Percentiles rank a stretch among this genome's conserved stretches.
phyloP scores from a whole-genome alignment of 2,329 filamentous ascomycete species.

The Lasiodiplodia hormozganensis region DNA sequence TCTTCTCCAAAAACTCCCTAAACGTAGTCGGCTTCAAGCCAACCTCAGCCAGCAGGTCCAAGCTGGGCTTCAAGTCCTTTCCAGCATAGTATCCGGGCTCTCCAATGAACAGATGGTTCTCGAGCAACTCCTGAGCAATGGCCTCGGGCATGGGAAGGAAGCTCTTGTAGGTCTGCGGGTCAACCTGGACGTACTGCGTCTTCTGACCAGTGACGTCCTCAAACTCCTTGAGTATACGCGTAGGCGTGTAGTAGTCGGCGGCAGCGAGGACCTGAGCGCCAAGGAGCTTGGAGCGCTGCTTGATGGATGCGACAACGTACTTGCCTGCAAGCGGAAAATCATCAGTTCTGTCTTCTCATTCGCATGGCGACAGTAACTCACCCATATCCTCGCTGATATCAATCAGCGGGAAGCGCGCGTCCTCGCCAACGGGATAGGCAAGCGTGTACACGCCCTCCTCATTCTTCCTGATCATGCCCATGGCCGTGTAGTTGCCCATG shows the following conservation, averaged over 20 bases:
- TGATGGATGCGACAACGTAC: slow-evolving; percentile 39
- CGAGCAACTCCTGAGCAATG: slow-evolving; percentile 57
- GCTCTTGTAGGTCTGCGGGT: slow-evolving; percentile 52
- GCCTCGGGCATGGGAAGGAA: slow-evolving; percentile 44
- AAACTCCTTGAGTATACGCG: slow-evolving; percentile 44
- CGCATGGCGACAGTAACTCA: not conserved
- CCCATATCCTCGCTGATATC: slow-evolving; percentile 31
- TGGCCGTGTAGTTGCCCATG: slow-evolving; percentile 32
- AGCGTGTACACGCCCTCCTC: slow-evolving; percentile 27
- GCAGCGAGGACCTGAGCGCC: slow-evolving; percentile 55
- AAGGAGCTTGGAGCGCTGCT: slow-evolving; percentile 45
- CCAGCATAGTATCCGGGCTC: slow-evolving; percentile 62
- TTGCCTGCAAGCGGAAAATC: not conserved
- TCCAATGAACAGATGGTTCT: slow-evolving; percentile 61
- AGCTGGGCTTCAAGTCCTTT: slow-evolving; percentile 50
- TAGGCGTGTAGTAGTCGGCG: slow-evolving; percentile 38
- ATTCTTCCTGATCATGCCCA: not conserved
- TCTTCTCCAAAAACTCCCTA: slow-evolving; percentile 45
- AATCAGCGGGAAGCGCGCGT: slow-evolving; percentile 30
- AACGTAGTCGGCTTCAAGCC: slow-evolving; percentile 48
- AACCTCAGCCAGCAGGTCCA: slow-evolving; percentile 40
- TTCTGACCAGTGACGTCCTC: slow-evolving; percentile 43
- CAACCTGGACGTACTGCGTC: slow-evolving; percentile 45
- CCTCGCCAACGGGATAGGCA: slow-evolving; percentile 16
- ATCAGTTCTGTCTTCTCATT: not conserved